These are phyloP conservation scores for Ilyonectria sp. DNA, from an alignment of 2,329 filamentous ascomycete species.

Conservation along the genomic window DNA sequence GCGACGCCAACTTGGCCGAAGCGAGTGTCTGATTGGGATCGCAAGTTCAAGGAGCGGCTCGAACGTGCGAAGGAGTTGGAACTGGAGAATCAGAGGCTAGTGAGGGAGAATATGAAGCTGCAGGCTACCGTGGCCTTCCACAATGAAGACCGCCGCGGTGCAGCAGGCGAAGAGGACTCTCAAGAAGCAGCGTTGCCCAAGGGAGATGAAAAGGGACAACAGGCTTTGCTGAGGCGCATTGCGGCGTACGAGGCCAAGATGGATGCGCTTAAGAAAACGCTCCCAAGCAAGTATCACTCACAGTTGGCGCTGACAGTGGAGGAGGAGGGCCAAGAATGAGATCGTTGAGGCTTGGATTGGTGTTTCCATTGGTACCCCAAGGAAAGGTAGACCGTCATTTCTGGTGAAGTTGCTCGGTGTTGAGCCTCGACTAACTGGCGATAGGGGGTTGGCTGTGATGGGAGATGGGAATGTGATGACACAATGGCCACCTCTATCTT, in stretches of 20 bases:
- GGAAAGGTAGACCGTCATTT: neutral
- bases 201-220: conserved; percentile 11
- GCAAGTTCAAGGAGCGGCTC: conserved; percentile 42
- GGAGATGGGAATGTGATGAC: neutral
- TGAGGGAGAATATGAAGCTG: conserved; percentile 43
- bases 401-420: neutral
- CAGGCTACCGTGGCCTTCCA: conserved; percentile 37
- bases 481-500: neutral
- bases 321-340: neutral
- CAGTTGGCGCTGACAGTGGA: conserved; percentile 8
- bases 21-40: conserved; percentile 53
- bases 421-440: neutral
- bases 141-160: conserved; percentile 39
- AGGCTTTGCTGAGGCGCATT: conserved; percentile 19
- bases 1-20: conserved; percentile 50
- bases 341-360: neutral
- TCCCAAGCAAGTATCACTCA: conserved; percentile 29
- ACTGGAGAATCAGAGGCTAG: conserved; percentile 35
- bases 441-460: neutral
- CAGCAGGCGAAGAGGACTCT: conserved; percentile 36
- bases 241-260: conserved; percentile 35
- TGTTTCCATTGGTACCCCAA: neutral
- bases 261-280: conserved; percentile 30
- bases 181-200: conserved; percentile 33
- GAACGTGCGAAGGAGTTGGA: conserved; percentile 40